Base-by-base conservation (phyloP, 139 green algal species). In the Helicosporidium sp. region DNA sequence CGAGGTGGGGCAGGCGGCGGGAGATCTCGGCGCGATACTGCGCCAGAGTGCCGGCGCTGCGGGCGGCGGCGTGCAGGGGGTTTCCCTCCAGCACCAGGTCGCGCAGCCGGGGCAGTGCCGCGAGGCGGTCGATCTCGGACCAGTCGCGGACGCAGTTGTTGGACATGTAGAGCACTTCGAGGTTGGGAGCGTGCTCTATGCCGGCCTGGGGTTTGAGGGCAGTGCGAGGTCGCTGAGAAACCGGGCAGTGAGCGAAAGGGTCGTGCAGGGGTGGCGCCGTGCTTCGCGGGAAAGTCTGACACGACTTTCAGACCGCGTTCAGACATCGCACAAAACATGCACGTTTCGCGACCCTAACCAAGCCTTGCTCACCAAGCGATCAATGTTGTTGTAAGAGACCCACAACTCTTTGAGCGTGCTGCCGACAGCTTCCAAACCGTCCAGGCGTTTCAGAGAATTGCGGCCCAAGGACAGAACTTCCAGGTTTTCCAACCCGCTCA, bases 401-500 rank as follows among this genome's bases (percentile, higher is more conserved):
- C 85, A 95, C 16, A 95, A 73, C 72, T 95, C 74, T 45, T 86
- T 66, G 33, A 95, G 63, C 2, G 81, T 93, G 25, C 79, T 74
- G 25, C 76, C 62, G 24, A 94, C 75, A 0, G 55, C 67, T 17
- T 95, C 85, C 43, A 95, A 41, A 55, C 85, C 85, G 50, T 95
- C 85, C 43, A 93, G 73, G 63, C 88, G 90, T 54, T 93, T 93
- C n/a, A 95, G 81, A 36, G 73, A 64, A 48, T 95, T 95, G 25
- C 85, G 65, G 7, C 81, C 79, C 3, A 95, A 55, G 0, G 77
- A 90, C 20, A 95, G 61, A 5, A 84, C 69, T 42, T 77, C 58
- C 7, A 95, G 64, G 22, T 65, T 75, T 17, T 85, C 69, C 64
- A 92, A 67, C 13, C 76, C 80, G 6, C 66, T 61, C 51, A 93